Conservation (phyloP, 495 filamentous ascomycete species). For the Penicillium crystallinum region DNA sequence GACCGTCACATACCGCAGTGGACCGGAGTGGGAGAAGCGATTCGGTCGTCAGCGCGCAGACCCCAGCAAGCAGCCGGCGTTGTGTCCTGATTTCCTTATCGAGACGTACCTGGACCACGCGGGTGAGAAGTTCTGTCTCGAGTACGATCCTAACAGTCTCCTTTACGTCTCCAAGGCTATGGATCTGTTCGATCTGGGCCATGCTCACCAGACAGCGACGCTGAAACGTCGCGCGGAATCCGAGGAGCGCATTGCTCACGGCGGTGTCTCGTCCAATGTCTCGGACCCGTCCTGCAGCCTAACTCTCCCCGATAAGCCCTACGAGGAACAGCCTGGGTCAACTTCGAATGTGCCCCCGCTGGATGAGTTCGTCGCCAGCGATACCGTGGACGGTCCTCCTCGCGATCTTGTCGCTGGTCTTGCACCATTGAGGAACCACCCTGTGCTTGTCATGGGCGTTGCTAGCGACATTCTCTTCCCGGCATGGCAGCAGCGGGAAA, state of each 20-base stretch:
- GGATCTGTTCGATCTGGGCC: slow-evolving; percentile 93
- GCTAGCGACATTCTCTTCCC: slow-evolving; percentile 96
- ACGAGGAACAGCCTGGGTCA: slow-evolving; percentile 66
- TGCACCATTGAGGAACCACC: slow-evolving; percentile 62
- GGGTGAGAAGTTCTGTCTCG: slow-evolving; percentile 97
- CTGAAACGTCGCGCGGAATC: slow-evolving; percentile 44
- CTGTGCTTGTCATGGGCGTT: slow-evolving; percentile 85
- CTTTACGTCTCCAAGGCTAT: slow-evolving; percentile 98
- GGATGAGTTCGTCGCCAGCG: slow-evolving; percentile 19
- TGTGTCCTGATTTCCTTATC: slow-evolving; percentile 96
- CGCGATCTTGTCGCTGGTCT: slow-evolving; percentile 76
- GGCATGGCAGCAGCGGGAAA: slow-evolving; percentile 95
- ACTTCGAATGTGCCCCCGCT: slow-evolving; percentile 24
- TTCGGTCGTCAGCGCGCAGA: slow-evolving; percentile 89
- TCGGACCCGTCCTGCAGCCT: slow-evolving; percentile 62
- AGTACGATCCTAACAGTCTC: slow-evolving; percentile 94
- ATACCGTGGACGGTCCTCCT: slow-evolving; percentile 45
- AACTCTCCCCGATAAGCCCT: slow-evolving; percentile 78
- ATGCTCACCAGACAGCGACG: slow-evolving; percentile 54
- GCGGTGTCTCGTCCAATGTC: slow-evolving; percentile 15
- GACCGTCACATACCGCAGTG: slow-evolving; percentile 93
- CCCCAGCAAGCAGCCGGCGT: slow-evolving; percentile 73
- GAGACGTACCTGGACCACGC: slow-evolving; percentile 98
- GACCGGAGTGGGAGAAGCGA: slow-evolving; percentile 95
- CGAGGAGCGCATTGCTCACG: slow-evolving; percentile 41